Percentiles rank a stretch among this genome's conserved stretches.
Evolutionary conservation across 2,329 filamentous ascomycete genomes (phyloP).

Genomic region (Sarocladiaceae sp.): DNA sequence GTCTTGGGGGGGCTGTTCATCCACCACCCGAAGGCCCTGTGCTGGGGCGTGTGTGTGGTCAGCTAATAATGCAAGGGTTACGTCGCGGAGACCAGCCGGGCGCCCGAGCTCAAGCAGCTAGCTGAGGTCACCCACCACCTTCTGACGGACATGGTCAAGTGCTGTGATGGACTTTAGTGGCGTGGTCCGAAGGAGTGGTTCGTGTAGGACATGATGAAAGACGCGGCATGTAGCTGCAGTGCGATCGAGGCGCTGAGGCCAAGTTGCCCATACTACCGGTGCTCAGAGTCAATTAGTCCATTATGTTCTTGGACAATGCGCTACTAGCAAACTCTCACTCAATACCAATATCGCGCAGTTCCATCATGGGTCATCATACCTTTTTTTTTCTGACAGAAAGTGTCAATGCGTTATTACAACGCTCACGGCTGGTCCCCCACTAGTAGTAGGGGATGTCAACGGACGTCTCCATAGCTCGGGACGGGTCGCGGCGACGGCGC

Average conservation of each 20-base stretch:
- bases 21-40: not conserved
- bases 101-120: not conserved
- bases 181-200: constrained; percentile 3
- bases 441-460: no score
- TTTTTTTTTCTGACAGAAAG: no score
- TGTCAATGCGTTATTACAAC: no score
- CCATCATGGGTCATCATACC: no score
- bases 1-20: not conserved
- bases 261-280: not conserved
- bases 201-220: not conserved
- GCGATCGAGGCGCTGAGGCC: not conserved
- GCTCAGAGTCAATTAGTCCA: no score
- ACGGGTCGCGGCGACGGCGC: constrained; percentile 3
- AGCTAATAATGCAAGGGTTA: not conserved
- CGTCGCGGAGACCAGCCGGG: not conserved
- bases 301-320: no score
- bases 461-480: constrained; percentile 4
- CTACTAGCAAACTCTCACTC: no score
- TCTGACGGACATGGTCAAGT: not conserved
- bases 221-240: not conserved
- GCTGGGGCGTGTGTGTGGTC: not conserved
- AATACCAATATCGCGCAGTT: no score
- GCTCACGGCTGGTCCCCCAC: no score
- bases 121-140: not conserved
- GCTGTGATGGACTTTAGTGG: not conserved